Conservation (phyloP, 768 basidiomycete genomes). For the Tylopilus subfusipes region DNA sequence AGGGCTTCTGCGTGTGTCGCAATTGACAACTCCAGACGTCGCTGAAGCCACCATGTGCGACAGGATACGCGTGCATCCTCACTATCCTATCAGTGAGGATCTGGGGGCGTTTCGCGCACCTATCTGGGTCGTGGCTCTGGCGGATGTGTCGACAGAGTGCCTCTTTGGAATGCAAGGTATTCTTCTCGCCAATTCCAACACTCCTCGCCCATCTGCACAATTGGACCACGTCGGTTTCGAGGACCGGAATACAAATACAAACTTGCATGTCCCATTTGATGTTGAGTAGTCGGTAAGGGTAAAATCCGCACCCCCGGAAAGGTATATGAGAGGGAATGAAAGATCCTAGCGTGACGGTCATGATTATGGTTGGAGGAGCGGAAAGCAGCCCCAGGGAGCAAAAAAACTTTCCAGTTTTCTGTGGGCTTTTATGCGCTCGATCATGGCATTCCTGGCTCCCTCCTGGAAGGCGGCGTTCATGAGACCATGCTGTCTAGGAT, state of each 20-base stretch:
- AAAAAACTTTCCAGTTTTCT: neutral
- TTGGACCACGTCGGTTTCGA: too few relatives aligned
- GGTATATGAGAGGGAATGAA: too few relatives aligned
- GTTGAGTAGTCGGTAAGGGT: too few relatives aligned
- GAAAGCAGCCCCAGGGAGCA: neutral
- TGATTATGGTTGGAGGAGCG: neutral
- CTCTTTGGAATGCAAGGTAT: neutral
- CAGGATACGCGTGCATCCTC: slow-evolving; percentile 19
- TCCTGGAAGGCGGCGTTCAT: neutral
- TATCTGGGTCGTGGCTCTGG: neutral
- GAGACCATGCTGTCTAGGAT: neutral
- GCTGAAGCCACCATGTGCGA: slow-evolving; percentile 29
- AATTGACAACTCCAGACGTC: slow-evolving; percentile 27
- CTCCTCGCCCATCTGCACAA: neutral
- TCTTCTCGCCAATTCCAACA: slow-evolving; percentile 3
- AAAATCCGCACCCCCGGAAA: too few relatives aligned
- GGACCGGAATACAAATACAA: too few relatives aligned
- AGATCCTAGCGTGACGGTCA: too few relatives aligned
- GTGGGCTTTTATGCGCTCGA: neutral
- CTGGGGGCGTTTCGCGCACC: neutral
- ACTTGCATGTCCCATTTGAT: neutral
- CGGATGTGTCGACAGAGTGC: neutral
- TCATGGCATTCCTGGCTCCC: neutral
- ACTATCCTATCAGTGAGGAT: slow-evolving; percentile 17
- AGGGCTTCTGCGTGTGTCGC: neutral